Conservation (phyloP, 2,329 filamentous ascomycete genomes). For the Pseudocercospora cruenta region DNA sequence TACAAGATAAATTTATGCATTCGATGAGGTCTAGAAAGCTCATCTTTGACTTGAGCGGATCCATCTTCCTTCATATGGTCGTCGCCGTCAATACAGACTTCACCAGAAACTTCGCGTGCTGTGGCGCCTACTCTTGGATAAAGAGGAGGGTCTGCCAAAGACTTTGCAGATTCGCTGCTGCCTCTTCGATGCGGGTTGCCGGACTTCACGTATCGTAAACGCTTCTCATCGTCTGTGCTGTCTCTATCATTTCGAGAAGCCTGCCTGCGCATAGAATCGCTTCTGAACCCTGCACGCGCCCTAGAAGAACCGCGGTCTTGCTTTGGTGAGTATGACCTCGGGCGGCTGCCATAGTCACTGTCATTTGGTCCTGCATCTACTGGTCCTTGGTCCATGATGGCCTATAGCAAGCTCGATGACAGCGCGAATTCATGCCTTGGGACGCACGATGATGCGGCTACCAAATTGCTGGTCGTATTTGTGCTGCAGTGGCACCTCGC, state of each 20-base stretch:
- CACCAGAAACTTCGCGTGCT: conserved; percentile 31
- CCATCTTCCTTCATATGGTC: conserved; percentile 28
- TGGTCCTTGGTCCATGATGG: conserved; percentile 37
- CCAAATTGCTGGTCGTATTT: conserved; percentile 6
- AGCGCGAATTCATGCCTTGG: conserved; percentile 4
- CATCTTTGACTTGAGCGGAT: conserved; percentile 22
- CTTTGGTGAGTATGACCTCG: conserved; percentile 25
- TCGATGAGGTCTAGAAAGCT: conserved; percentile 31
- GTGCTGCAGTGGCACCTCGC: conserved; percentile 17
- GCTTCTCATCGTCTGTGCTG: conserved; percentile 6
- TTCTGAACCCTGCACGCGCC: conserved; percentile 8
- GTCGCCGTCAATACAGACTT: conserved; percentile 27
- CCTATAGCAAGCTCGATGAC: not conserved
- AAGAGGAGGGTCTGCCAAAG: conserved; percentile 29
- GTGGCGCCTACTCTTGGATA: conserved; percentile 36
- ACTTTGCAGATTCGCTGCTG: conserved; percentile 20
- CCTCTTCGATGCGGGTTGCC: conserved; percentile 10
- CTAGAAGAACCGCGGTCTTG: conserved; percentile 18
- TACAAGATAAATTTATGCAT: conserved; percentile 99
- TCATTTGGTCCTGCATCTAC: conserved; percentile 36
- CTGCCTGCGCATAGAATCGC: conserved; percentile 12
- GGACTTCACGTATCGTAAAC: conserved; percentile 9
- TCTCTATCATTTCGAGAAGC: conserved; percentile 5
- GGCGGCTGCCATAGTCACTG: conserved; percentile 29
- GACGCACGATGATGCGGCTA: conserved; percentile 13